A percentile compares a stretch with the other conserved stretches of the same genome.
These are phyloP conservation scores for Oropetium thomaeum DNA, from an alignment of 176 grass and related monocot genomes.

Conservation along the genomic window DNA sequence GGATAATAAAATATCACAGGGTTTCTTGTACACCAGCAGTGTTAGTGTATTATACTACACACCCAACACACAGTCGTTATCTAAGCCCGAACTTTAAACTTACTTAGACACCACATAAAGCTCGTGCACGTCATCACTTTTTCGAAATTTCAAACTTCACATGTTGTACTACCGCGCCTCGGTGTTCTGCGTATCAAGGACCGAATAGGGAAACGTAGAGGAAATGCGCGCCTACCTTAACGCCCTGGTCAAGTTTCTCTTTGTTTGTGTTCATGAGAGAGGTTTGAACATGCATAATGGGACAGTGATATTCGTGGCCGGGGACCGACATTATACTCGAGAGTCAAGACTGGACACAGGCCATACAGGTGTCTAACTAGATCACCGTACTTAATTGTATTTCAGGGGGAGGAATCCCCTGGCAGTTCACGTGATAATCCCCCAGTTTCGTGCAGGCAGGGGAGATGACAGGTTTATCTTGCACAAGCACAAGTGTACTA, in stretches of 20 bases:
- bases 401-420: constrained; percentile 2
- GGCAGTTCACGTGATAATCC: constrained; percentile 40
- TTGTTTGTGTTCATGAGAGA: not conserved
- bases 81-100: not conserved
- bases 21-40: not conserved
- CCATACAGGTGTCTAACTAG: constrained; percentile 41
- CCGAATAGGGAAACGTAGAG: not conserved
- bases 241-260: not conserved
- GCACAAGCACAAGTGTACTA: constrained; percentile 1
- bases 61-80: not conserved
- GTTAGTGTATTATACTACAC: not conserved
- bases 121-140: not conserved
- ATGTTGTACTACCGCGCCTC: too few relatives aligned
- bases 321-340: constrained; percentile 6
- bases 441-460: not conserved
- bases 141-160: not conserved
- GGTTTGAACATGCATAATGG: not conserved
- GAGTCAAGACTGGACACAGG: not conserved
- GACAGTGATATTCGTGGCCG: not conserved
- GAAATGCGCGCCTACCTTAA: constrained; percentile 2
- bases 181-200: not conserved
- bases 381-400: constrained; percentile 11
- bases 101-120: not conserved
- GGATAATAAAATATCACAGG: not conserved
- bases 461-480: constrained; percentile 21